Conservation (phyloP, 2,329 filamentous ascomycete genomes). For the Nemania abortiva region DNA sequence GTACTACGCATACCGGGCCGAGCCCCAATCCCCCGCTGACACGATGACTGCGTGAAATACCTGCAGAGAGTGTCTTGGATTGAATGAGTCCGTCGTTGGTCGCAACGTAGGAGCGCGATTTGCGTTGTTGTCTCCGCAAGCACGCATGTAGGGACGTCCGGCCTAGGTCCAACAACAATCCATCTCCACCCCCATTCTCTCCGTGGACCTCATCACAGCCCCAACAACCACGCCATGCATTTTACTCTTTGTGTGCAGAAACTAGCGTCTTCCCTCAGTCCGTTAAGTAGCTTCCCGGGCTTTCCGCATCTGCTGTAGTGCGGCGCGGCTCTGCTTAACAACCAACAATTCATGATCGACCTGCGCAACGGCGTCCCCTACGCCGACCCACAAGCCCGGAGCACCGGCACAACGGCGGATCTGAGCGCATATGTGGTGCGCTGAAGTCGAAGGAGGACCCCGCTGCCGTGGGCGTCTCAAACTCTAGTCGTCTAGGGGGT, state of each 20-base stretch:
- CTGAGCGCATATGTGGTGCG: too few species aligned
- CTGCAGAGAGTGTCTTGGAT: slow-evolving; percentile 16
- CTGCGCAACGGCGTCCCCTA: too few species aligned
- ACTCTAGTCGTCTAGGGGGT: slow-evolving; percentile 14
- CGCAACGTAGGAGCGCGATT: too few species aligned
- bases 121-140: not conserved
- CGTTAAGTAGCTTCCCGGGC: slow-evolving; percentile 19
- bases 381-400: too few species aligned
- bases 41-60: slow-evolving; percentile 26
- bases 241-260: slow-evolving; percentile 20
- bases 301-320: too few species aligned
- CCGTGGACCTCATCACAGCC: slow-evolving; percentile 18
- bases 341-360: too few species aligned
- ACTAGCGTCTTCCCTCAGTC: slow-evolving; percentile 5
- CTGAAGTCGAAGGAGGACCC: too few species aligned
- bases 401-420: too few species aligned
- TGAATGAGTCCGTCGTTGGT: too few species aligned
- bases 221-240: slow-evolving; percentile 19
- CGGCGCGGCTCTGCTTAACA: too few species aligned
- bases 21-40: slow-evolving; percentile 12
- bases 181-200: slow-evolving; percentile 27
- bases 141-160: slow-evolving; percentile 16
- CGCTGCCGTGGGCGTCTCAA: too few species aligned
- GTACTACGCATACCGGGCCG: slow-evolving; percentile 23
- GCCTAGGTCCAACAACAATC: slow-evolving; percentile 26